These are phyloP conservation scores for Megacollybia platyphylla DNA, from an alignment of 1,284 basidiomycete species.

Conservation along the genomic window DNA sequence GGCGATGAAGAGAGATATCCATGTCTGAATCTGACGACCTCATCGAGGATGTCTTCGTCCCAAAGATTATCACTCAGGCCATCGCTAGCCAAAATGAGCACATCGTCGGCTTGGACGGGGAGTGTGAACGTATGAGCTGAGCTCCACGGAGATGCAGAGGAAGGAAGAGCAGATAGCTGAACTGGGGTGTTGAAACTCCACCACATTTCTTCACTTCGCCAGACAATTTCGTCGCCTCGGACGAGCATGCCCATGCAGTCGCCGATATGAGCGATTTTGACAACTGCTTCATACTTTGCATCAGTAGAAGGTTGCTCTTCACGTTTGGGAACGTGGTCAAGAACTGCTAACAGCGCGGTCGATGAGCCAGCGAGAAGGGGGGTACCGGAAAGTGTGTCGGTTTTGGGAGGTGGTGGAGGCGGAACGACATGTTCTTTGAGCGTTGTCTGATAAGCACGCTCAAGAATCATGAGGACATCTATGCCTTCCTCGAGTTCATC, in stretches of 20 bases:
- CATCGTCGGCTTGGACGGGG: constrained; percentile 75
- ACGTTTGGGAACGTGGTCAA: constrained; percentile 30
- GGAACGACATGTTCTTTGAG: constrained; percentile 43
- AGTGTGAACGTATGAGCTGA: constrained; percentile 69
- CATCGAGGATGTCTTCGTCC: constrained; percentile 90
- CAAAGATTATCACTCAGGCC: constrained; percentile 92
- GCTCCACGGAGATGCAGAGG: constrained; percentile 47
- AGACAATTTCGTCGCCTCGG: constrained; percentile 66
- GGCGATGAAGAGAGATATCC: constrained; percentile 13
- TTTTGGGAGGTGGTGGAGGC: constrained; percentile 5
- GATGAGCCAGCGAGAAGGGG: constrained; percentile 53
- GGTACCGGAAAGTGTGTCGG: constrained; percentile 10
- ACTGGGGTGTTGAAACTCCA: constrained; percentile 89
- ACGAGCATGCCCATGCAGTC: constrained; percentile 87
- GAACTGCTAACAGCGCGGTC: constrained; percentile 54
- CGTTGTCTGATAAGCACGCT: constrained; percentile 53
- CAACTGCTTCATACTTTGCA: constrained; percentile 55
- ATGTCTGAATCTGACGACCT: constrained; percentile 60
- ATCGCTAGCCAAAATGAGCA: constrained; percentile 83
- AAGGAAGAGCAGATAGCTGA: constrained; percentile 68
- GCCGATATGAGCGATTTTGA: constrained; percentile 85
- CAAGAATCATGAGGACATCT: constrained; percentile 53
- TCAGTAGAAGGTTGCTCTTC: constrained; percentile 17
- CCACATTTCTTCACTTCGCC: constrained; percentile 92
- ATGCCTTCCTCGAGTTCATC: constrained; percentile 51